phyloP scores from a whole-genome alignment of 257 asterid species.

The Misopates orontium region DNA sequence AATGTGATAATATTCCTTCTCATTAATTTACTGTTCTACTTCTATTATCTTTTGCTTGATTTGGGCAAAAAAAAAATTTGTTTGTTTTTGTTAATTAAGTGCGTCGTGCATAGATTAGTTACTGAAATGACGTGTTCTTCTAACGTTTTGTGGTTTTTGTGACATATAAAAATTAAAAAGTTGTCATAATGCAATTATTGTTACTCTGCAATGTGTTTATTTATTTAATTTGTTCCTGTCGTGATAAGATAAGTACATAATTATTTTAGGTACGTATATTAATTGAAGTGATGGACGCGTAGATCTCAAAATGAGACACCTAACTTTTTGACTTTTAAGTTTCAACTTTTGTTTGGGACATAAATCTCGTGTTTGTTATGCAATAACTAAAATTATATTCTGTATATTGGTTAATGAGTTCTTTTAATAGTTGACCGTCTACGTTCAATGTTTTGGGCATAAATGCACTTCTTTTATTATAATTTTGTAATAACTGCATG shows the following conservation, averaged over 20 bases:
- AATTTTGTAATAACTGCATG: neutral
- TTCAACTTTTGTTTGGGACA: no score
- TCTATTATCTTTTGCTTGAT: neutral
- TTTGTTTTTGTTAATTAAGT: neutral
- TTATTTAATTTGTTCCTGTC: neutral
- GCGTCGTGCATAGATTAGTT: neutral
- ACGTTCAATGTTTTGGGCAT: no score
- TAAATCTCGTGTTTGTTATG: no score
- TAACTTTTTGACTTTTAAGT: conserved; percentile 18
- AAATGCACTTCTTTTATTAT: neutral
- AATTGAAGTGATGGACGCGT: neutral
- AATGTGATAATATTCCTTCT: no score
- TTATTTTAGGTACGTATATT: neutral
- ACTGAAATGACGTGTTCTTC: neutral
- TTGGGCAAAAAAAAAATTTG: neutral
- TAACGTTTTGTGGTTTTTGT: neutral
- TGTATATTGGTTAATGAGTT: no score
- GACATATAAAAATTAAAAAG: neutral
- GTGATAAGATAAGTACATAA: conserved; percentile 7
- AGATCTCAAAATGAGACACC: conserved; percentile 8
- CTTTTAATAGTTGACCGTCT: no score
- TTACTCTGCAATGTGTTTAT: neutral
- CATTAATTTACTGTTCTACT: neutral
- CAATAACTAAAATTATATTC: no score
- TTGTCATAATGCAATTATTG: conserved; percentile 6